A percentile compares a stretch with the other conserved stretches of the same genome.
Conservation (phyloP, 2,329 filamentous ascomycete species). For the Verticillium nubilum region DNA sequence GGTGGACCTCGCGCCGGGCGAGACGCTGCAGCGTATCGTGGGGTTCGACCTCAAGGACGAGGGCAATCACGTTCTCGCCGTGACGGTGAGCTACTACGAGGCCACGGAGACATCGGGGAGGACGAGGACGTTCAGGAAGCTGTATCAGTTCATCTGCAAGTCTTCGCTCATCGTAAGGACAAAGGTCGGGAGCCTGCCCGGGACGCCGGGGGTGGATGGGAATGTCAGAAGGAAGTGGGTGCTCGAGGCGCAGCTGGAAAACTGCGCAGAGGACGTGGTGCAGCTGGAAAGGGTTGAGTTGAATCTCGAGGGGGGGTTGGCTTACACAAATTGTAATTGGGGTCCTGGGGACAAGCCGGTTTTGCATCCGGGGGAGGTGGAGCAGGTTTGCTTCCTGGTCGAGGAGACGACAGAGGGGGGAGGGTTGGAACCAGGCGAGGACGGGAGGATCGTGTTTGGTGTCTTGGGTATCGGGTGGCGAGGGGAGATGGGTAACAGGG, state of each 20-base stretch:
- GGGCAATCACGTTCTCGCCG: constrained; percentile 86
- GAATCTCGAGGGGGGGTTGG: constrained; percentile 45
- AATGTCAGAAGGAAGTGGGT: constrained; percentile 50
- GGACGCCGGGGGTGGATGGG: constrained; percentile 20
- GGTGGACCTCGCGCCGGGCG: constrained; percentile 52
- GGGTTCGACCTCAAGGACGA: constrained; percentile 89
- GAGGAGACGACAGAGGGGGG: constrained; percentile 32
- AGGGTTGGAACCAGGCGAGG: constrained; percentile 47
- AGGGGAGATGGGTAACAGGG: constrained; percentile 82
- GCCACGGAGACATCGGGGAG: constrained; percentile 65
- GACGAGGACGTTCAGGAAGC: constrained; percentile 82
- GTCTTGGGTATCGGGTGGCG: constrained; percentile 85
- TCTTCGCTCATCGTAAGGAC: constrained; percentile 84
- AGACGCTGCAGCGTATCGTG: constrained; percentile 75
- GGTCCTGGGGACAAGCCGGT: constrained; percentile 44
- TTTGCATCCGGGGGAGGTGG: constrained; percentile 56
- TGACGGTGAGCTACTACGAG: constrained; percentile 93
- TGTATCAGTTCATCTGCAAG: constrained; percentile 96
- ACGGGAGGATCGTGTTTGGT: constrained; percentile 65
- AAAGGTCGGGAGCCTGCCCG: constrained; percentile 65
- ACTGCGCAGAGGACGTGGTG: constrained; percentile 79
- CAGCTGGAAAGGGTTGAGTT: constrained; percentile 64
- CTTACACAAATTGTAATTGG: constrained; percentile 54
- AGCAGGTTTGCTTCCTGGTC: constrained; percentile 61
- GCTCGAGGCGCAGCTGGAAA: constrained; percentile 92